Evolutionary conservation across 805 yeast species (phyloP).

Genomic region (Cyberlindnera euphorbiiphila): DNA sequence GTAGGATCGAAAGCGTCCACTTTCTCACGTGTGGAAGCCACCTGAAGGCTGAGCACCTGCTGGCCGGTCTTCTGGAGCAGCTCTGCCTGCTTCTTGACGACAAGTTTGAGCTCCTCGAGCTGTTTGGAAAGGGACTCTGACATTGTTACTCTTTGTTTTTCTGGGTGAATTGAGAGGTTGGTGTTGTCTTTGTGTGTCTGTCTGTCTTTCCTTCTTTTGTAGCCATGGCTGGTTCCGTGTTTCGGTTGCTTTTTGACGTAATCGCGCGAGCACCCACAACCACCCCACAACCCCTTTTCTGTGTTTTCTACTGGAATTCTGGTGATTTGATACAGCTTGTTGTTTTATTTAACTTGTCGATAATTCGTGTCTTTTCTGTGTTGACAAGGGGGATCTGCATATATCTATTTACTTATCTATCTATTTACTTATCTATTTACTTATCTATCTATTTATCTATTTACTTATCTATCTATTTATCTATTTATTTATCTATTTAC

Average conservation of each 20-base stretch:
- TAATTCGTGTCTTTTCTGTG: too few species aligned
- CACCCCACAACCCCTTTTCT: too few species aligned
- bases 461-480: too few species aligned
- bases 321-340: too few species aligned
- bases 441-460: too few species aligned
- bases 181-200: too few species aligned
- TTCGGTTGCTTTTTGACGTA: constrained; percentile 4
- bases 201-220: not conserved
- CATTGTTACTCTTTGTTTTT: constrained; percentile 5
- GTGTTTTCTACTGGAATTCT: too few species aligned
- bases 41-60: constrained; percentile 67
- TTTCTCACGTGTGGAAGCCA: constrained; percentile 45
- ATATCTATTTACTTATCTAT: too few species aligned
- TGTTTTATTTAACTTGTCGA: too few species aligned
- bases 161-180: not conserved
- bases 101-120: constrained; percentile 46
- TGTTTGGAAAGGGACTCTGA: constrained; percentile 27
- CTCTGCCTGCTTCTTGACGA: constrained; percentile 61
- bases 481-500: too few species aligned
- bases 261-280: constrained; percentile 1
- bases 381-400: too few species aligned
- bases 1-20: constrained; percentile 29
- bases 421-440: too few species aligned
- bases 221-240: not conserved
- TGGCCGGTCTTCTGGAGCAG: constrained; percentile 76